Evolutionary conservation across 129 eudicot genomes (phyloP), one percentile per base, ranked within the genome.

Genomic region (Kitagawia praeruptora): DNA sequence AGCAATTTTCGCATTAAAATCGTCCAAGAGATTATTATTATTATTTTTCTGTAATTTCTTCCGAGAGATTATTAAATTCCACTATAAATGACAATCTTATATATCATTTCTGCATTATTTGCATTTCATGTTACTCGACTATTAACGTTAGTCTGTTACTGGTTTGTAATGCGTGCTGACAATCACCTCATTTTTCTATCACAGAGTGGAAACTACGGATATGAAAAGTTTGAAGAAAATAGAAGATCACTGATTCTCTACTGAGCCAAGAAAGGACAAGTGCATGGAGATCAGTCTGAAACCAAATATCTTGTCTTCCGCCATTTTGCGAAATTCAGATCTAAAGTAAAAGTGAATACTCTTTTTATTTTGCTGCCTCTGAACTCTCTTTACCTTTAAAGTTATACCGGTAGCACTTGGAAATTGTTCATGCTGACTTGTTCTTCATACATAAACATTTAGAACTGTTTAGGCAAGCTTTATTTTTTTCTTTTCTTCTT

Each of bases 221-320:
- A 94, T 94, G 98, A 94, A 94, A 82, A 97, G 96, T 49, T 82
- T 94, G 91, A 94, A 94, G 89, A 94, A 94, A 91, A 88, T 94
- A 23, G 98, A 94, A 82, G 97, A 92, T 44, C 97, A 94, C 71
- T 94, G 82, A 89, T 77, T 58, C 75, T 38, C 49, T 79, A 46
- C 63, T 38, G 72, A 42, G 27, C 13, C 42, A 64, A 79, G 42
- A 77, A 69, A 11, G 34, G 45, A 69, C 54, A n/a, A 44, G 40
- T 10, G 21, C 58, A 75, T 14, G 4, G 6, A 13, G 15, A 21
- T n/a, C 18, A 16, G 19, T 73, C 12, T n/a, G 37, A 61, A 61
- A 25, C 69, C 23, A 51, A 16, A 51, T 51, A 51, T 49, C 67
- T 58, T 58, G 69, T 61, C 34, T 61, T 61, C 31, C 34, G 12